Base-by-base conservation (phyloP, 345 rosid genomes). In the Brassica nigra region DNA sequence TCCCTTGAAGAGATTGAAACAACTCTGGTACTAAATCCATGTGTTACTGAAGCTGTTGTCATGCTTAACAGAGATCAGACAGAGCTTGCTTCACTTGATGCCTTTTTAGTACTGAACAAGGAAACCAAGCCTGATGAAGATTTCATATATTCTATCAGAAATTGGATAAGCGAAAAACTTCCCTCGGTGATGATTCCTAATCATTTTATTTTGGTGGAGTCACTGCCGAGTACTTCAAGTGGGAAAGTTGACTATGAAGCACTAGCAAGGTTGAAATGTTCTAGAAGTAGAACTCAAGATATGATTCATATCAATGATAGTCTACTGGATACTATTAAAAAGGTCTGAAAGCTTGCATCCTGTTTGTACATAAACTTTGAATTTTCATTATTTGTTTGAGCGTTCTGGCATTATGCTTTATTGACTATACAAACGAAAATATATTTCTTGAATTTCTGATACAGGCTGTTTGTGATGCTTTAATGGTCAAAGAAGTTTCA, bases 241-340 rank as follows among this genome's bases (percentile, higher is more conserved):
- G 97, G 99, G 80, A 95, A 95, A 87, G 86, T 90, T 83, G 92
- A 95, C 84, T 89, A 91, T 88, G 79, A 85, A 70, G 82, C 73
- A 30, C 85, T 95, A 74, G 85, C 76, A 63, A 72, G 83, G 70
- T 78, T 86, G 63, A 70, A 74, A 31, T 73, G 68, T 79, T 70
- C 57, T 44, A 42, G 27, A 39, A 62, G 49, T 49, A 42, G 27
- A 39, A 63, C 36, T n/a, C 81, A 81, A 66, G 82, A 83, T 78
- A 84, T 70, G 68, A 76, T 70, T 78, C 70, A 76, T 71, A 62
- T 36, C 54, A 59, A 59, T 67, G 70, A 57, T 65, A 82, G 77
- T 84, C 77, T 86, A 72, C 73, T 89, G 85, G 84, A 87, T 80
- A 71, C 74, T 62, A 85, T 95, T 64, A 93, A 88, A 86, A 87